Evolutionary conservation across 176 grass and related monocot species (phyloP).

Genomic region (Poa annua): DNA sequence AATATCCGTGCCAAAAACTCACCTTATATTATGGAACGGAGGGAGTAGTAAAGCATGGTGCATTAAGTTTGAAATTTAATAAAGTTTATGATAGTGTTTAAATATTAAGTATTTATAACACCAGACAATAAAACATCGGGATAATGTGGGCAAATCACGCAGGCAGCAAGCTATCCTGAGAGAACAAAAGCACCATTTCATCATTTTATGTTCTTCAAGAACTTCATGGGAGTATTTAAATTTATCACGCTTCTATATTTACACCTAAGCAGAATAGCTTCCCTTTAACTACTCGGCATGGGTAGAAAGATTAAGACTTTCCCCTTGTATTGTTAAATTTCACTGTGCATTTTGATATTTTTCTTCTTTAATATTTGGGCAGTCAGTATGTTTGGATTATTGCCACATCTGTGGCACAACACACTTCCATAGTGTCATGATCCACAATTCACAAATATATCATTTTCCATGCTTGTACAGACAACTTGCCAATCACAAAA

Average conservation of each 20-base stretch:
- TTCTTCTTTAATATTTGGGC: not conserved
- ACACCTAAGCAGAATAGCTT: not conserved
- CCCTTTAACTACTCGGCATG: not conserved
- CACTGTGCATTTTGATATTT: not conserved
- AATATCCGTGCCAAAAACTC: too few relatives aligned
- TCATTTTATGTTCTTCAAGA: not conserved
- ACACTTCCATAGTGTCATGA: not conserved
- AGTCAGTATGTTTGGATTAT: slow-evolving; percentile 13
- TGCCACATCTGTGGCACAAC: not conserved
- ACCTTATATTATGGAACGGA: slow-evolving; percentile 5
- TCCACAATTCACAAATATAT: slow-evolving; percentile 13
- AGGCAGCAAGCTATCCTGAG: not conserved
- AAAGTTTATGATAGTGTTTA: not conserved
- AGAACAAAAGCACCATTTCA: slow-evolving; percentile 25
- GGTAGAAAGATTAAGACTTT: not conserved
- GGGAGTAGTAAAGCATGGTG: slow-evolving; percentile 11
- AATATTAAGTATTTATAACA: not conserved
- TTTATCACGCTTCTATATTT: not conserved
- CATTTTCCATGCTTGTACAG: not conserved
- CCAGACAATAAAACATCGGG: not conserved
- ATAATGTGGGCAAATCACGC: not conserved
- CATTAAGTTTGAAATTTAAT: not conserved
- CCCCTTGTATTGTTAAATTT: not conserved
- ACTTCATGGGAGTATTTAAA: slow-evolving; percentile 11
- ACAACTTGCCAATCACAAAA: slow-evolving; percentile 25